phyloP scores from a whole-genome alignment of 2,329 filamentous ascomycete genomes.

The Fusarium compactum region DNA sequence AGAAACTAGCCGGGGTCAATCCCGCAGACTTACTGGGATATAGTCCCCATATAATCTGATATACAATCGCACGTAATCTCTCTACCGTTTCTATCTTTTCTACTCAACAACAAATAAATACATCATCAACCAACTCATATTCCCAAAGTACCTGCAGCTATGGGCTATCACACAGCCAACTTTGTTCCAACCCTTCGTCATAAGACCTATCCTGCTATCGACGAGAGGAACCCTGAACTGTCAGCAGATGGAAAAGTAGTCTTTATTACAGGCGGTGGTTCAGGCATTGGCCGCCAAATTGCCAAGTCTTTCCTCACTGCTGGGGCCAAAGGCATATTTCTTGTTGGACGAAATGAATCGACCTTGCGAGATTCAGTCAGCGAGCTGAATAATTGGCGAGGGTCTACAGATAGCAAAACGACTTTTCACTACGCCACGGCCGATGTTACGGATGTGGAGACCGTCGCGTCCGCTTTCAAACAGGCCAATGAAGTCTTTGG shows the following conservation, averaged over 20 bases:
- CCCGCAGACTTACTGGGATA: neutral
- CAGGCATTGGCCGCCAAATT: neutral
- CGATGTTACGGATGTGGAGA: neutral
- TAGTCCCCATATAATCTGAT: neutral
- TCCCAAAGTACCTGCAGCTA: neutral
- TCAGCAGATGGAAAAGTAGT: neutral
- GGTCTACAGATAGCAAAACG: neutral
- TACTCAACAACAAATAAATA: neutral
- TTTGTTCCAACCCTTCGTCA: slow-evolving; percentile 9
- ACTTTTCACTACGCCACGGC: neutral
- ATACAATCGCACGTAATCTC: neutral
- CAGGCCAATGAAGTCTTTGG: neutral
- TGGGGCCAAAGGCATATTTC: neutral
- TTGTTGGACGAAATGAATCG: neutral
- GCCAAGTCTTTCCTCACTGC: slow-evolving; percentile 1
- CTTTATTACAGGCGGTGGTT: slow-evolving; percentile 5
- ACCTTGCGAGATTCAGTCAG: neutral
- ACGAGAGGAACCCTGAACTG: neutral
- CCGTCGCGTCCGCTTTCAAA: neutral
- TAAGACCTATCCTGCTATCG: neutral
- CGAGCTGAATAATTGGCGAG: neutral
- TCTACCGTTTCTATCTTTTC: too few relatives aligned
- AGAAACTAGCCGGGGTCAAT: neutral
- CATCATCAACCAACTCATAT: neutral
- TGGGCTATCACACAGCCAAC: neutral